A percentile compares a stretch with the other conserved stretches of the same genome.
phyloP scores from a whole-genome alignment of 2,329 filamentous ascomycete genomes.

The Knoxdaviesia proteae region DNA sequence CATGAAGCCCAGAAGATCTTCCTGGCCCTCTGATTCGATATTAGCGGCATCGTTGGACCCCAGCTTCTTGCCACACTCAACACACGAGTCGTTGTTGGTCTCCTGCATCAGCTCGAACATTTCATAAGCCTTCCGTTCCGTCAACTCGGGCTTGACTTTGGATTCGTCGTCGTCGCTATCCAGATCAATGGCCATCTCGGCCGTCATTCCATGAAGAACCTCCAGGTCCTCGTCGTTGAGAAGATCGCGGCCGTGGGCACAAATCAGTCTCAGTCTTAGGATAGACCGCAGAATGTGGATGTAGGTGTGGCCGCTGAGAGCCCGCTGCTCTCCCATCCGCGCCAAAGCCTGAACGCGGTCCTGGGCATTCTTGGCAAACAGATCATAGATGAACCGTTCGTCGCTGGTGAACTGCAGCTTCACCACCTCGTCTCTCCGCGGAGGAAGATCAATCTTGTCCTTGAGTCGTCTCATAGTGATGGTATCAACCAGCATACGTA shows the following conservation, averaged over 20 bases:
- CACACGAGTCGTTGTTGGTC: constrained; percentile 55
- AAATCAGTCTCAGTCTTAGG: constrained; percentile 70
- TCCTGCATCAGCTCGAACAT: constrained; percentile 72
- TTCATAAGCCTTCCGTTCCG: constrained; percentile 58
- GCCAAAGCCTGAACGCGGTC: constrained; percentile 60
- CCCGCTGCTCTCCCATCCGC: constrained; percentile 33
- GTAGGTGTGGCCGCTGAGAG: constrained; percentile 68
- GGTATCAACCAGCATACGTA: constrained; percentile 81
- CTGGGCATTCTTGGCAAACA: constrained; percentile 64
- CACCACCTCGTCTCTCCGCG: constrained; percentile 50
- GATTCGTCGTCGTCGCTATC: constrained; percentile 53
- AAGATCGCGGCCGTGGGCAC: constrained; percentile 83
- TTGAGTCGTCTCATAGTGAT: constrained; percentile 82
- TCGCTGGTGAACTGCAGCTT: constrained; percentile 54
- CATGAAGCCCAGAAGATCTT: constrained; percentile 55
- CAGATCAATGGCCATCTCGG: constrained; percentile 70
- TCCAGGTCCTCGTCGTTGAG: constrained; percentile 67
- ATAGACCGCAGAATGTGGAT: constrained; percentile 87
- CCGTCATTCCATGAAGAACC: constrained; percentile 60
- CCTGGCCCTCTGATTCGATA: constrained; percentile 35
- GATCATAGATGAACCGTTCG: constrained; percentile 61
- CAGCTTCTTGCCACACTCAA: constrained; percentile 46
- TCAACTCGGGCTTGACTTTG: constrained; percentile 31
- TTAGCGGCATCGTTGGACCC: constrained; percentile 32
- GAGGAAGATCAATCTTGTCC: constrained; percentile 69